phyloP scores from a whole-genome alignment of 2,329 filamentous ascomycete species.

The Graphilbum sp. region DNA sequence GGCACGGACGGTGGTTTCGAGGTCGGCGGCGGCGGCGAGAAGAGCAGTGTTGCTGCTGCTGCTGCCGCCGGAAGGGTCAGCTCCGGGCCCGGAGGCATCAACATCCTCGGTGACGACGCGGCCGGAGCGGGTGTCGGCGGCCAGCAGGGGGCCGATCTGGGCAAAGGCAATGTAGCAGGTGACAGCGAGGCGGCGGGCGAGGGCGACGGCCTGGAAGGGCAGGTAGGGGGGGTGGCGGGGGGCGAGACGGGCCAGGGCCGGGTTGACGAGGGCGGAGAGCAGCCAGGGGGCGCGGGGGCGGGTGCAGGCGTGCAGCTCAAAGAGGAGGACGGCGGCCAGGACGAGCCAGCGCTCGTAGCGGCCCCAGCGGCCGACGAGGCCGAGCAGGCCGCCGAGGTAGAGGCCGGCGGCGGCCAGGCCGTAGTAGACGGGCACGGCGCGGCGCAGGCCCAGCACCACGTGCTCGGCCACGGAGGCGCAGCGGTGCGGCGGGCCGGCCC shows the following conservation, averaged over 20 bases:
- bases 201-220: constrained; percentile 67
- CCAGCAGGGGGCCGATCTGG: constrained; percentile 57
- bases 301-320: constrained; percentile 41
- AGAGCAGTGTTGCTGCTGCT: no score
- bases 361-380: constrained; percentile 36
- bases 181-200: constrained; percentile 60
- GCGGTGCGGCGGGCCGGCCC: constrained; percentile 28
- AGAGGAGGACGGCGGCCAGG: constrained; percentile 32
- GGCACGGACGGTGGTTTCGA: constrained; percentile 42
- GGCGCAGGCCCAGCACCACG: constrained; percentile 45
- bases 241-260: constrained; percentile 18
- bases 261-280: constrained; percentile 17
- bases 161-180: constrained; percentile 71
- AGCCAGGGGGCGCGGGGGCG: constrained; percentile 31
- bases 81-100: constrained; percentile 11
- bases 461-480: constrained; percentile 59
- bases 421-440: constrained; percentile 42
- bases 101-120: constrained; percentile 12
- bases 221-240: constrained; percentile 45
- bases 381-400: constrained; percentile 39
- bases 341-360: constrained; percentile 50
- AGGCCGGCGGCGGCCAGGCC: constrained; percentile 37
- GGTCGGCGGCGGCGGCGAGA: constrained; percentile 44
- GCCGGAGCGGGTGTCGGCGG: constrained; percentile 17
- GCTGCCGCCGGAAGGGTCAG: constrained; percentile 29